Evolutionary conservation across 257 asterid genomes (phyloP).

Genomic region (Avicennia marina): DNA sequence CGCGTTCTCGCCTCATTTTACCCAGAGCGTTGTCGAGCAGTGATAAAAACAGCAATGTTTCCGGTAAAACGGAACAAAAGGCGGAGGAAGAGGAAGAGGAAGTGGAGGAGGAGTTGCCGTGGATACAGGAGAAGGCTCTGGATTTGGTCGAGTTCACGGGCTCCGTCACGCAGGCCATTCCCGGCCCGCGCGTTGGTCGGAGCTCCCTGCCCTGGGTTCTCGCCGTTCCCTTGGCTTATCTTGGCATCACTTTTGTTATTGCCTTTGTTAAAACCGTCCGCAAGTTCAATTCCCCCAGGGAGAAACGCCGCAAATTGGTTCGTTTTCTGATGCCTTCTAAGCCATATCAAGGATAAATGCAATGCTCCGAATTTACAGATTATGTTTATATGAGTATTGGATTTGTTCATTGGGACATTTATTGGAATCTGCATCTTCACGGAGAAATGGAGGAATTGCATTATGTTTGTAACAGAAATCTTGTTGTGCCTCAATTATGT

Average conservation of each 20-base stretch:
- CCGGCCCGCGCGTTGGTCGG: constrained; percentile 90
- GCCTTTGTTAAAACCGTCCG: constrained; percentile 77
- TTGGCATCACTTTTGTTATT: constrained; percentile 74
- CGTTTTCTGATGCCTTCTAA: constrained; percentile 5
- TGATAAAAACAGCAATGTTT: constrained; percentile 13
- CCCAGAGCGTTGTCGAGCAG: constrained; percentile 20
- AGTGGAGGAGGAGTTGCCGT: constrained; percentile 90
- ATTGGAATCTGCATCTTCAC: too few species aligned
- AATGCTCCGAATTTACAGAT: too few species aligned
- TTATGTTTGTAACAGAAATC: too few species aligned
- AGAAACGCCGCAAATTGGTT: constrained; percentile 79
- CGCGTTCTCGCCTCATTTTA: constrained; percentile 20
- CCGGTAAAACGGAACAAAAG: constrained; percentile 23
- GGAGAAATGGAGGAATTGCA: too few species aligned
- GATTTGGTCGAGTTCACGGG: constrained; percentile 95
- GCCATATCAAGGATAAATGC: background rate
- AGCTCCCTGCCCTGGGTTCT: constrained; percentile 91
- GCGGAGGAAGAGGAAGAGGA: constrained; percentile 44
- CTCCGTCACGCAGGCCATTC: constrained; percentile 89
- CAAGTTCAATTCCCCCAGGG: constrained; percentile 76
- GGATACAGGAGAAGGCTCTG: constrained; percentile 98
- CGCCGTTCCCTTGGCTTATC: constrained; percentile 75
- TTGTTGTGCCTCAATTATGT: too few species aligned
- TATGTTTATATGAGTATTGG: too few species aligned
- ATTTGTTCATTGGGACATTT: background rate